Evolutionary conservation across 139 green algal species (phyloP), one percentile per base, ranked within the genome.

Genomic region (Chlorella sp.): DNA sequence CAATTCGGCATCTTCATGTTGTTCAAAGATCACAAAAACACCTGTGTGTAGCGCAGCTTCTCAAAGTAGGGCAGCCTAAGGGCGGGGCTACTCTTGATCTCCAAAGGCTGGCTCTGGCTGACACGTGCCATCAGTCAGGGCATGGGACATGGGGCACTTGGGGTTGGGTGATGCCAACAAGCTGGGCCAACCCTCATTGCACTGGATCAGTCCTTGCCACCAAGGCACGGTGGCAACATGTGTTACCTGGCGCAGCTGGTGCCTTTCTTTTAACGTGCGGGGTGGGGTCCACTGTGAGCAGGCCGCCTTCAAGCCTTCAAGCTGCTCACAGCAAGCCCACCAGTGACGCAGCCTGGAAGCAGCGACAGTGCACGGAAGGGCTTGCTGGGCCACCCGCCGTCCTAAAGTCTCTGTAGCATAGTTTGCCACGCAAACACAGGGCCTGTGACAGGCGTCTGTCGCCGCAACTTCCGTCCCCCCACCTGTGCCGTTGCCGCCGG

Each of bases 21-120:
- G n/a, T n/a, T n/a, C n/a, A n/a, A n/a, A n/a, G n/a, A n/a, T n/a
- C n/a, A n/a, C n/a, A n/a, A n/a, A n/a, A n/a, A n/a, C 75, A 61
- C 78, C 22, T 61, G 18, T 24, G 78, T 83, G 78, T 83, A 83
- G 1, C 34, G 14, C 78, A 66, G 78, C 39, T 83, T 16, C 39
- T 60, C 21, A 40, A 39, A 83, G 78, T 83, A 83, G 78, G 78
- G 78, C 78, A 57, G 78, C 78, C 78, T 66, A 16, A 83, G 40
- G 34, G 14, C 0, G 26, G 78, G 39, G 34, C 30, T 34, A 16
- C 24, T 64, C 34, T 26, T 39, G 3, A 83, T 40, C 24, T 83
- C 78, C 78, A 83, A 39, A 39, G 78, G 78, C 78, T 83, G 78
- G 78, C 78, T 83, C 78, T 83, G 78, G 24, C 34, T 34, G 78